Evolutionary conservation across 331 rosid genomes (phyloP).

Genomic region (Telfairia occidentalis): DNA sequence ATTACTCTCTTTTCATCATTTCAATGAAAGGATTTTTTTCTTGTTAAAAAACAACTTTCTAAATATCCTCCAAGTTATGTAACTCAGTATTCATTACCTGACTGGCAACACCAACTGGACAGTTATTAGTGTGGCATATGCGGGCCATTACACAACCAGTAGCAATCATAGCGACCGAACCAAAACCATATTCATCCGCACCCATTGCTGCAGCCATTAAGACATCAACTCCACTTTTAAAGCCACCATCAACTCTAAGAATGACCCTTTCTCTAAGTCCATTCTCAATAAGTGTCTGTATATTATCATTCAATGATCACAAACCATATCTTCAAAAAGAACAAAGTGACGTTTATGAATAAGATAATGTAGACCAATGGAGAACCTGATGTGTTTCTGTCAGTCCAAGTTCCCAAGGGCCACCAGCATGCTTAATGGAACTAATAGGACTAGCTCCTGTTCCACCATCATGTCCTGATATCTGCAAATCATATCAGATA

Average conservation of each 20-base stretch:
- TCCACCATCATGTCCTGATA: conserved; percentile 99
- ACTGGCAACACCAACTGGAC: conserved; percentile 98
- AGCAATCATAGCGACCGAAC: conserved; percentile 96
- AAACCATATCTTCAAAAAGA: conserved; percentile 8
- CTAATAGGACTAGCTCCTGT: conserved; percentile 99
- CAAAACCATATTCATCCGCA: conserved; percentile 93
- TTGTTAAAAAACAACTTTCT: background rate
- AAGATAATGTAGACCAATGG: conserved; percentile 18
- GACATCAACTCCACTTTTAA: conserved; percentile 97
- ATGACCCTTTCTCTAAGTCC: conserved; percentile 96
- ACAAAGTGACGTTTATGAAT: conserved; percentile 4
- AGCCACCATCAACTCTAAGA: conserved; percentile 98
- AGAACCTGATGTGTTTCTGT: conserved; percentile 94
- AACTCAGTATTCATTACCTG: conserved; percentile 46
- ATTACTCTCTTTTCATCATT: no score
- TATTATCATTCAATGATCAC: conserved; percentile 17
- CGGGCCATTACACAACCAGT: conserved; percentile 98
- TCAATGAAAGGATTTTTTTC: no score
- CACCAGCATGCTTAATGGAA: conserved; percentile 99
- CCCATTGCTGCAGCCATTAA: conserved; percentile 95
- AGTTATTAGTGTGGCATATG: conserved; percentile 94
- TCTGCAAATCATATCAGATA: conserved; percentile 34
- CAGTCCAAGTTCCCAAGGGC: conserved; percentile 99
- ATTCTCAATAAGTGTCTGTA: conserved; percentile 72
- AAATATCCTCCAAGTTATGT: background rate